Evolutionary conservation across 352 stramenopile species (phyloP).

Genomic region (Phytopythium ostracodes): DNA sequence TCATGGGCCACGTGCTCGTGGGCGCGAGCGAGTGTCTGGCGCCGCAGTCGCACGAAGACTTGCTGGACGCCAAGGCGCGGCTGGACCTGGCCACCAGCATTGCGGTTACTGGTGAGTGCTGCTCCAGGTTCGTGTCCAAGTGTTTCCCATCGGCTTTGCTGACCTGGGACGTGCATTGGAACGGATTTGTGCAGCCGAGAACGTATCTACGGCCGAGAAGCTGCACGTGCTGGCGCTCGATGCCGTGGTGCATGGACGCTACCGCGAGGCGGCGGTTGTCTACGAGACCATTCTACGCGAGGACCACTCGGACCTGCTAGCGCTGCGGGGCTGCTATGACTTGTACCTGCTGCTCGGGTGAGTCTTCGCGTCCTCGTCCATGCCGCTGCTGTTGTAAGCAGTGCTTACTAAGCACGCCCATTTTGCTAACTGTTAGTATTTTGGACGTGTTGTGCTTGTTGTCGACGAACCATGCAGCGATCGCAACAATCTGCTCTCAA

Average conservation of each 20-base stretch:
- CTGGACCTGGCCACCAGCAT: constrained; percentile 32
- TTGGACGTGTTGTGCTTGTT: background rate
- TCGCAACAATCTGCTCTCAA: constrained; percentile 71
- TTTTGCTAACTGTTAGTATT: background rate
- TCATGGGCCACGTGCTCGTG: constrained; percentile 85
- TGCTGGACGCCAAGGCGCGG: constrained; percentile 37
- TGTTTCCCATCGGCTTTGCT: too few species aligned
- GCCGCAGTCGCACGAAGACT: constrained; percentile 63
- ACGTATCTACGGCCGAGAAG: constrained; percentile 37
- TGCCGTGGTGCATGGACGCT: constrained; percentile 58
- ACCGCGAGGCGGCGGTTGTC: constrained; percentile 56
- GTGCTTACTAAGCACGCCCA: too few species aligned
- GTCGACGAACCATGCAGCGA: constrained; percentile 33
- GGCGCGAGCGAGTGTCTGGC: constrained; percentile 64
- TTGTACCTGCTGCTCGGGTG: constrained; percentile 79
- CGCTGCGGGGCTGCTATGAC: constrained; percentile 74
- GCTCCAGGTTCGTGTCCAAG: too few species aligned
- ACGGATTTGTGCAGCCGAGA: constrained; percentile 8
- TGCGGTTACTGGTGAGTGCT: constrained; percentile 27
- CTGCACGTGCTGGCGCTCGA: constrained; percentile 74
- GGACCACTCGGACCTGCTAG: constrained; percentile 64
- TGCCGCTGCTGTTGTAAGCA: background rate
- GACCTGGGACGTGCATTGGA: too few species aligned
- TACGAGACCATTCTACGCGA: constrained; percentile 81
- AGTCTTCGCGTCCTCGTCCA: constrained; percentile 1